These are phyloP conservation scores for Taiozyma sp. DNA, from an alignment of 1,139 yeast species.

Conservation along the genomic window DNA sequence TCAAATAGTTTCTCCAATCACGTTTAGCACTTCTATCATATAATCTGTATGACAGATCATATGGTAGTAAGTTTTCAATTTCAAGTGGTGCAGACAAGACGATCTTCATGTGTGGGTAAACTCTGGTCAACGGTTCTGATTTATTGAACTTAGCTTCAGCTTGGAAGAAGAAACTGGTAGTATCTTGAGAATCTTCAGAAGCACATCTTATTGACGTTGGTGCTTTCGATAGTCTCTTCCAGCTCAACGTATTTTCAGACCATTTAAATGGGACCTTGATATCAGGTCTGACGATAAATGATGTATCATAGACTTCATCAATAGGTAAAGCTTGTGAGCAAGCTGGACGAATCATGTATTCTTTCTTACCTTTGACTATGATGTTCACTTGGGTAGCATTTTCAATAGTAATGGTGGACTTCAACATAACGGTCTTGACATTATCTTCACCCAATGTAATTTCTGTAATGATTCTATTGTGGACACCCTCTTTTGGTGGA, in stretches of 20 bases:
- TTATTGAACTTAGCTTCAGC: slow-evolving; percentile 61
- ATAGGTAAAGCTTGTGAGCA: slow-evolving; percentile 65
- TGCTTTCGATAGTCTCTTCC: slow-evolving; percentile 58
- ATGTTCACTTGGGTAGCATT: slow-evolving; percentile 69
- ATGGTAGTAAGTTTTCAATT: slow-evolving; percentile 80
- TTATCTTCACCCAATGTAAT: slow-evolving; percentile 66
- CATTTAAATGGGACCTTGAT: slow-evolving; percentile 51
- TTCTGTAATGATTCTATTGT: slow-evolving; percentile 70
- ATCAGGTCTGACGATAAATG: slow-evolving; percentile 58
- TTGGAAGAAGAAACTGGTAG: slow-evolving; percentile 59
- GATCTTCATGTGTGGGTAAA: slow-evolving; percentile 82
- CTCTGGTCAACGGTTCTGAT: slow-evolving; percentile 61
- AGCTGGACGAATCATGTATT: slow-evolving; percentile 44
- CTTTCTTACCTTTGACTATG: slow-evolving; percentile 33
- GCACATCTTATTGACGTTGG: slow-evolving; percentile 58
- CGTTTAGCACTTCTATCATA: slow-evolving; percentile 71
- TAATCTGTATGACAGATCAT: slow-evolving; percentile 67
- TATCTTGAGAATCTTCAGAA: slow-evolving; percentile 33
- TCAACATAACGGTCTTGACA: slow-evolving; percentile 67
- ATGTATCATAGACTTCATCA: slow-evolving; percentile 53
- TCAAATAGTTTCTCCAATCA: slow-evolving; percentile 61
- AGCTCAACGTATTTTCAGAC: slow-evolving; percentile 55
- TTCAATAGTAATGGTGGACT: slow-evolving; percentile 67
- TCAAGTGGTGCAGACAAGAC: slow-evolving; percentile 83
- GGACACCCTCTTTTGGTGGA: slow-evolving; percentile 61